Evolutionary conservation across 495 filamentous ascomycete genomes (phyloP).

Genomic region (Trichoderma erinaceum): DNA sequence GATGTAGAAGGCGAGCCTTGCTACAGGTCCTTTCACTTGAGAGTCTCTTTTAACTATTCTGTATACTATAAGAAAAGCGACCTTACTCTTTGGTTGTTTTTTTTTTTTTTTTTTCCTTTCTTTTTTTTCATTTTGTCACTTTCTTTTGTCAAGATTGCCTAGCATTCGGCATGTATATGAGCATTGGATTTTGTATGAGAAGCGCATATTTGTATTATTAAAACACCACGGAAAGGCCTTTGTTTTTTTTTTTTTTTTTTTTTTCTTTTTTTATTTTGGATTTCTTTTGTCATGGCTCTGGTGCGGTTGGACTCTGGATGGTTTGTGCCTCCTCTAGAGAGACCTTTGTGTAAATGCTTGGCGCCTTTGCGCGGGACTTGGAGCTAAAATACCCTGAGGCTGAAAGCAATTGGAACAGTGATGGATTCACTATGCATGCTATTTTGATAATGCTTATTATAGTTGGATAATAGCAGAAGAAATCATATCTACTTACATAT

Average conservation of each 20-base stretch:
- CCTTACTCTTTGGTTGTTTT: not conserved
- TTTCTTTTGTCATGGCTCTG: not conserved
- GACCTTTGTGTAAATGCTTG: not conserved
- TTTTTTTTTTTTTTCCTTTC: not conserved
- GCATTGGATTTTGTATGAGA: not conserved
- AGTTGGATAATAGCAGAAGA: not conserved
- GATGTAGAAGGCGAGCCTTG: not conserved
- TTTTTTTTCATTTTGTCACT: not conserved
- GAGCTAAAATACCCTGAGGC: not conserved
- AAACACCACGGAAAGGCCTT: not conserved
- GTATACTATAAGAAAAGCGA: not conserved
- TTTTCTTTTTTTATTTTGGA: not conserved
- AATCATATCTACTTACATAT: not conserved
- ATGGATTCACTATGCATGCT: not conserved
- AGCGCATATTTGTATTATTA: not conserved
- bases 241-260: not conserved
- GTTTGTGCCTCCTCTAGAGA: not conserved
- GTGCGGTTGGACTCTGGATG: not conserved
- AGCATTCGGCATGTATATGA: not conserved
- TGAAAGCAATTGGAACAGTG: not conserved
- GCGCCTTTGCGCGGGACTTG: not conserved
- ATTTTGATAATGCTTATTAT: not conserved
- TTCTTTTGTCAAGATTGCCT: slow-evolving; percentile 1
- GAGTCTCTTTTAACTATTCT: not conserved
- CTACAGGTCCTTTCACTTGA: not conserved